Conservation (phyloP, 116 monocot species). For the Zostera marina region DNA sequence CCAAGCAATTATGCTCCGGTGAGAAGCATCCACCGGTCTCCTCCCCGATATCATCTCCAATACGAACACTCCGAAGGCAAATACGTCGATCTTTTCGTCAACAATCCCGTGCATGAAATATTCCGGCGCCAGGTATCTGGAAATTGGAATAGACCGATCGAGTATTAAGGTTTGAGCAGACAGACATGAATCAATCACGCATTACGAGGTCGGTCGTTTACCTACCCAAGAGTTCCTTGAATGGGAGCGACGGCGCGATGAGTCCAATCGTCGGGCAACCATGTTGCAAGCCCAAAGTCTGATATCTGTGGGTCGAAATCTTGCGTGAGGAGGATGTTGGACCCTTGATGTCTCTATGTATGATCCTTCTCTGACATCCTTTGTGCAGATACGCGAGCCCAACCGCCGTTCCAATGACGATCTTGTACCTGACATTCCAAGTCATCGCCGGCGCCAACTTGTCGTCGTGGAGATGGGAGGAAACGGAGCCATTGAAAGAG, state of each 20-base stretch:
- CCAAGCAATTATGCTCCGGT: constrained; percentile 77
- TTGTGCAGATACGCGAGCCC: constrained; percentile 72
- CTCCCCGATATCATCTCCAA: constrained; percentile 63
- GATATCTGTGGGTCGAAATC: constrained; percentile 82
- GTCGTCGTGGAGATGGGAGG: constrained; percentile 34
- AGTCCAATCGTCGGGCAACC: constrained; percentile 55
- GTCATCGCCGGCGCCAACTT: constrained; percentile 24
- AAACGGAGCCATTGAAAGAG: constrained; percentile 23
- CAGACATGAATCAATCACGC: too few species aligned
- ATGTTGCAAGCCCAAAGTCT: constrained; percentile 76
- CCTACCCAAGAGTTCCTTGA: constrained; percentile 76
- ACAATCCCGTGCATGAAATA: constrained; percentile 69
- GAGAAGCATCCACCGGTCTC: constrained; percentile 73
- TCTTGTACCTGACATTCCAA: constrained; percentile 46
- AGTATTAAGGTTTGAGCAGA: background rate
- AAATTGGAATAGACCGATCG: background rate
- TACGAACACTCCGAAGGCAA: constrained; percentile 64
- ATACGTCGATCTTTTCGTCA: constrained; percentile 78
- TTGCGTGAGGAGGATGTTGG: constrained; percentile 49
- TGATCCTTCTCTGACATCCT: constrained; percentile 65
- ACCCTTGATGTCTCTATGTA: constrained; percentile 82
- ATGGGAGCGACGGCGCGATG: constrained; percentile 54
- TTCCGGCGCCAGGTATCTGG: constrained; percentile 72
- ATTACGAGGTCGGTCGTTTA: too few species aligned
- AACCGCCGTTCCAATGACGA: constrained; percentile 42